phyloP scores from a whole-genome alignment of 2,329 filamentous ascomycete species.

The Eutypa lata region DNA sequence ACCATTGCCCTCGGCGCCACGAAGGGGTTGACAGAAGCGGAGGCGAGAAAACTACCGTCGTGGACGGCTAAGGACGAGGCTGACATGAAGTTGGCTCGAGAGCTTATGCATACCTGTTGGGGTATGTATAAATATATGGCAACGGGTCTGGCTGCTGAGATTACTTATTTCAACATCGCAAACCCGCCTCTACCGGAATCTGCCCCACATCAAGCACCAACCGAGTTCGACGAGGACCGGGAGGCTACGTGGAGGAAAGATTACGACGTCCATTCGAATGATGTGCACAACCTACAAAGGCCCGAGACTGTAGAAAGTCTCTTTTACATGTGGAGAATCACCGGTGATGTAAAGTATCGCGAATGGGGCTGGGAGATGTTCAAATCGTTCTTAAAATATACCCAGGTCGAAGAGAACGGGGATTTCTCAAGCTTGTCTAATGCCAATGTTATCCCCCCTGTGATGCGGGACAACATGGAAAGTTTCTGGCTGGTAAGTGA shows the following conservation, averaged over 20 bases:
- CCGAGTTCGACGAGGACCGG: slow-evolving; percentile 46
- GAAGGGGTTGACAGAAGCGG: slow-evolving; percentile 68
- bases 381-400: slow-evolving; percentile 82
- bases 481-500: slow-evolving; percentile 91
- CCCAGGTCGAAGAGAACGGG: slow-evolving; percentile 70
- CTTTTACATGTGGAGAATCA: slow-evolving; percentile 99
- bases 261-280: slow-evolving; percentile 74
- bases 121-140: slow-evolving; percentile 90
- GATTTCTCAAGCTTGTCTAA: slow-evolving; percentile 81
- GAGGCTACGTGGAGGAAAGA: slow-evolving; percentile 72
- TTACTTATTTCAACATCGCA: slow-evolving; percentile 82
- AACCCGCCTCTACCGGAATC: slow-evolving; percentile 63
- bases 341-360: slow-evolving; percentile 81
- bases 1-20: slow-evolving; percentile 90
- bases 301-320: slow-evolving; percentile 96
- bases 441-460: slow-evolving; percentile 68
- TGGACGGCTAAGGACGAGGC: slow-evolving; percentile 82
- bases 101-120: slow-evolving; percentile 97
- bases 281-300: slow-evolving; percentile 88
- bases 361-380: slow-evolving; percentile 99
- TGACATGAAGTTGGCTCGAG: slow-evolving; percentile 81
- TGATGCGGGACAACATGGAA: slow-evolving; percentile 87
- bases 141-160: slow-evolving; percentile 91
- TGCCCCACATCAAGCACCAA: slow-evolving; percentile 47
- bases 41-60: slow-evolving; percentile 66